Percentiles rank a stretch among this genome's conserved stretches.
Evolutionary conservation across 2,329 filamentous ascomycete species (phyloP).

Genomic region (Hypoxylon sp.): DNA sequence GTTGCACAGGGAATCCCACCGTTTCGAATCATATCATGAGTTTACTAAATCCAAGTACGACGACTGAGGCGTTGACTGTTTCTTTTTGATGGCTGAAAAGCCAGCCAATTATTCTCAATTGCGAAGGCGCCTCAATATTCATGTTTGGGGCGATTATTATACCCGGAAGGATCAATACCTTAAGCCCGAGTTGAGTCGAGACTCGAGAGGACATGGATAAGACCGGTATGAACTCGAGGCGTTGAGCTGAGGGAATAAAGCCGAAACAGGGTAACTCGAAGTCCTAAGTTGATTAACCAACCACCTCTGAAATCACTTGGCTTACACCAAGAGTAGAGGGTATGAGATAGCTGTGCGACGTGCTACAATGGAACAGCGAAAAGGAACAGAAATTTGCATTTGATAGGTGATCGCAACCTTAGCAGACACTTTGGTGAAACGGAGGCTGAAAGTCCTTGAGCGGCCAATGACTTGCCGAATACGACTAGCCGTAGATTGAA

Average conservation of each 20-base stretch:
- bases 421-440: conserved; percentile 27
- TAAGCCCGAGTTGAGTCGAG: conserved; percentile 10
- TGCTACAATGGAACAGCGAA: conserved; percentile 27
- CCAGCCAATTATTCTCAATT: conserved; percentile 11
- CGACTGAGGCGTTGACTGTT: conserved; percentile 22
- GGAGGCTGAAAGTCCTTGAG: conserved; percentile 41
- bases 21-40: conserved; percentile 30
- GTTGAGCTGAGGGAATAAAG: conserved; percentile 46
- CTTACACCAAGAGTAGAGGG: conserved; percentile 37
- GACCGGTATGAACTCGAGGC: conserved; percentile 37
- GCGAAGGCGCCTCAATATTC: conserved; percentile 13
- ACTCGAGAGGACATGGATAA: conserved; percentile 22
- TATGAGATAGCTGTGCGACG: conserved; percentile 38
- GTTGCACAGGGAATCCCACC: conserved; percentile 33
- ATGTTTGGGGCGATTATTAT: conserved; percentile 32
- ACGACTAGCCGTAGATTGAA: conserved; percentile 21
- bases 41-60: conserved; percentile 14
- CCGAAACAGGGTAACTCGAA: conserved; percentile 43
- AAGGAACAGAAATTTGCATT: conserved; percentile 20
- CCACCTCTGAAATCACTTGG: conserved; percentile 28
- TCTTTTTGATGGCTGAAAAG: conserved; percentile 20
- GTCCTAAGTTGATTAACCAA: conserved; percentile 36
- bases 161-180: conserved; percentile 25
- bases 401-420: conserved; percentile 6
- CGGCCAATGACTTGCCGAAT: conserved; percentile 27